A percentile compares a stretch with the other conserved stretches of the same genome.
These are phyloP conservation scores for Quercus variabilis DNA, from an alignment of 306 rosid genomes.

Conservation along the genomic window DNA sequence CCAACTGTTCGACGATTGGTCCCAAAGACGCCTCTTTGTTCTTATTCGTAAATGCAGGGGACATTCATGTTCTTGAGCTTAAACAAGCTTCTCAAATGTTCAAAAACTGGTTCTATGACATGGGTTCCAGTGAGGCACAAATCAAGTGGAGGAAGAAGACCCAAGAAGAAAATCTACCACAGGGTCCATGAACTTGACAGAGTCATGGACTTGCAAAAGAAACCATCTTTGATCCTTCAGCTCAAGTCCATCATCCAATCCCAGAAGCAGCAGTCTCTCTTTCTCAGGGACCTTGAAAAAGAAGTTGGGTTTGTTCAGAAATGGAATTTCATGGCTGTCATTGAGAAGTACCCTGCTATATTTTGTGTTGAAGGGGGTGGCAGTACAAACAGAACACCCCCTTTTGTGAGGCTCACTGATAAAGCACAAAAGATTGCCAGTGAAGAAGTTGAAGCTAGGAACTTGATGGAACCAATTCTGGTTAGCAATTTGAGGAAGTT, in stretches of 20 bases:
- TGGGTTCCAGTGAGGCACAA: constrained; percentile 35
- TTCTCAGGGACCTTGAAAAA: constrained; percentile 72
- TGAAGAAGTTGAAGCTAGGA: constrained; percentile 44
- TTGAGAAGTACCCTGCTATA: constrained; percentile 61
- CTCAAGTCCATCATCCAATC: constrained; percentile 68
- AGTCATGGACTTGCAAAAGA: constrained; percentile 74
- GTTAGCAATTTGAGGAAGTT: constrained; percentile 61
- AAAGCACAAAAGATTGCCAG: constrained; percentile 51
- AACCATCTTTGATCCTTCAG: constrained; percentile 59
- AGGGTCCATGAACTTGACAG: constrained; percentile 66
- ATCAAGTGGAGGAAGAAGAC: constrained; percentile 72
- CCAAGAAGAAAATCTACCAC: constrained; percentile 70
- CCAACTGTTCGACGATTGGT: constrained; percentile 21
- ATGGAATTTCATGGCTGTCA: constrained; percentile 82
- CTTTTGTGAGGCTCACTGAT: constrained; percentile 49
- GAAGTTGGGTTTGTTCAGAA: constrained; percentile 82
- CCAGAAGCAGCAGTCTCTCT: constrained; percentile 32
- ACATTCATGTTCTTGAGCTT: background rate
- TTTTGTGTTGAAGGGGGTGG: constrained; percentile 56
- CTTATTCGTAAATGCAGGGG: background rate
- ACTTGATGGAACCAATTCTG: constrained; percentile 68
- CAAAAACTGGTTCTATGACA: constrained; percentile 6
- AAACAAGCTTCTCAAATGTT: constrained; percentile 2
- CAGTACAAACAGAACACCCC: constrained; percentile 39
- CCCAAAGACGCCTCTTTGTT: background rate